These are phyloP conservation scores for Teratosphaeria pseudoeucalypti DNA, from an alignment of 2,329 filamentous ascomycete genomes.

Conservation along the genomic window DNA sequence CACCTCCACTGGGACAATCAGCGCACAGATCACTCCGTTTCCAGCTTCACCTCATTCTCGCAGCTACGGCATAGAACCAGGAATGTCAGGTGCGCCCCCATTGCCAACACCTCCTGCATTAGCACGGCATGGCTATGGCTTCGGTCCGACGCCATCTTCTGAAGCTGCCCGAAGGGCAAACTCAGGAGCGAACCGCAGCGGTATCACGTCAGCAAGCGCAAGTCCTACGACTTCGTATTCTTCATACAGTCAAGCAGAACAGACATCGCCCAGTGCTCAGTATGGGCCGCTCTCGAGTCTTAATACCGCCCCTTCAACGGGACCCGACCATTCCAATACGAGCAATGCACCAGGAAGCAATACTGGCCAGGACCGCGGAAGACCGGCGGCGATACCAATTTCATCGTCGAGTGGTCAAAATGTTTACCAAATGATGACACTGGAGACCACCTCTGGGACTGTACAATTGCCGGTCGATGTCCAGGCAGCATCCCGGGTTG, in stretches of 20 bases:
- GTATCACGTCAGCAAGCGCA: slow-evolving; percentile 24
- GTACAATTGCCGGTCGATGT: slow-evolving; percentile 63
- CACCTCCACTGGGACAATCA: slow-evolving; percentile 35
- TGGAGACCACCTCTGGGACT: slow-evolving; percentile 40
- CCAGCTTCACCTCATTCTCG: slow-evolving; percentile 31
- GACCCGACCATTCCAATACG: neutral
- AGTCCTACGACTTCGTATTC: slow-evolving; percentile 41
- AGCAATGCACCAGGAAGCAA: neutral
- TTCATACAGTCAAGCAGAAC: slow-evolving; percentile 32
- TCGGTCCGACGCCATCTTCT: slow-evolving; percentile 26
- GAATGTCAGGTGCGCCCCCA: slow-evolving; percentile 34
- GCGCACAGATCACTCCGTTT: slow-evolving; percentile 41
- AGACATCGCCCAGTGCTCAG: slow-evolving; percentile 22
- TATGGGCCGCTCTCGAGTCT: slow-evolving; percentile 7
- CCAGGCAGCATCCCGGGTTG: slow-evolving; percentile 69
- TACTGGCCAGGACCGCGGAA: neutral
- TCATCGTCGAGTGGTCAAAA: slow-evolving; percentile 35
- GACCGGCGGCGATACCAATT: slow-evolving; percentile 34
- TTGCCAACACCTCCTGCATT: slow-evolving; percentile 37
- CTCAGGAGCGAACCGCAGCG: slow-evolving; percentile 11
- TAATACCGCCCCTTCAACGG: neutral
- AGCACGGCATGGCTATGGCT: slow-evolving; percentile 26
- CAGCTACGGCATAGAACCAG: slow-evolving; percentile 34
- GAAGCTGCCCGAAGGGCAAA: slow-evolving; percentile 31
- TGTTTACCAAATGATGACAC: slow-evolving; percentile 44